Percentiles rank a stretch among this genome's conserved stretches.
Conservation (phyloP, 2,329 filamentous ascomycete species). For the Phyllosticta citribraziliensis region DNA sequence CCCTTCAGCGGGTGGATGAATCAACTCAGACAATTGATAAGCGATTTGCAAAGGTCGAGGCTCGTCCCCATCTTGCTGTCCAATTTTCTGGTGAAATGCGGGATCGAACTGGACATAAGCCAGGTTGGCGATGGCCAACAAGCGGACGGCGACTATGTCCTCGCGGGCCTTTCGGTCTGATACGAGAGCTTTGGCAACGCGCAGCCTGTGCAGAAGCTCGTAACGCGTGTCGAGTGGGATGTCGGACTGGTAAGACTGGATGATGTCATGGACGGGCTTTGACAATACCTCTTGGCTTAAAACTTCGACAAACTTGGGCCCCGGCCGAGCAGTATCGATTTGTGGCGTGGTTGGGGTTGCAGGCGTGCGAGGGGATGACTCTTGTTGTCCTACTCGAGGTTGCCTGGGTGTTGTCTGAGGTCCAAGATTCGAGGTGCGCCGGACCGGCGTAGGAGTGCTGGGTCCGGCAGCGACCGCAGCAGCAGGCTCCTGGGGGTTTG, state of each 20-base stretch:
- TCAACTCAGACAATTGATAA: conserved; percentile 84
- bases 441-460: conserved; percentile 64
- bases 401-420: conserved; percentile 43
- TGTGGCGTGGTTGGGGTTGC: conserved; percentile 27
- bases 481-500: conserved; percentile 19
- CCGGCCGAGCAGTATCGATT: conserved; percentile 15
- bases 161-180: conserved; percentile 57
- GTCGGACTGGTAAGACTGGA: conserved; percentile 39
- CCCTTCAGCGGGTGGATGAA: conserved; percentile 69
- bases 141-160: conserved; percentile 66
- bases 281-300: conserved; percentile 38
- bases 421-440: conserved; percentile 50
- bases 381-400: conserved; percentile 33
- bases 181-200: conserved; percentile 71
- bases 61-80: conserved; percentile 82
- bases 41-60: conserved; percentile 80
- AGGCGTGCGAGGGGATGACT: conserved; percentile 43
- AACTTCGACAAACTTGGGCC: conserved; percentile 48
- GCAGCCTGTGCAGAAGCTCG: conserved; percentile 73
- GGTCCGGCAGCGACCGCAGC: conserved; percentile 38
- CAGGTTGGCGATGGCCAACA: conserved; percentile 82
- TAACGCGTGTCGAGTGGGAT: conserved; percentile 68
- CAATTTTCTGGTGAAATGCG: conserved; percentile 74
- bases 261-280: conserved; percentile 32
- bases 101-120: conserved; percentile 79